Evolutionary conservation across 768 basidiomycete species (phyloP), one percentile per base, ranked within the genome.

Genomic region (Pleurotus cornucopiae): DNA sequence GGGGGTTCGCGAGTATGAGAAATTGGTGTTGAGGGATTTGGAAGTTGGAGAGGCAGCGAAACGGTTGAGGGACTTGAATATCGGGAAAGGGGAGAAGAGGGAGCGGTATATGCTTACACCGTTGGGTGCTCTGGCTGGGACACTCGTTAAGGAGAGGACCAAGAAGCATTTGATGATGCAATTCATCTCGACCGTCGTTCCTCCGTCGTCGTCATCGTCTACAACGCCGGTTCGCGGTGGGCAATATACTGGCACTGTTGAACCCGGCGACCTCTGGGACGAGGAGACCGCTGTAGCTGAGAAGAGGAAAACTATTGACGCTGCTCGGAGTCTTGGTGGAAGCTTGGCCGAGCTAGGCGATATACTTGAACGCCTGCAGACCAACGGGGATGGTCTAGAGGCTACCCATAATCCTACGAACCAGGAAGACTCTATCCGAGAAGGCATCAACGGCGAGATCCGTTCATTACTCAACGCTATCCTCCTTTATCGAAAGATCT

Each of bases 301-400:
- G 59, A 74, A 78, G 66, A 66, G 69, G 52, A 71, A 68, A 30
- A 83, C 84, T 0, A 66, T 89, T 39, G 79, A 80, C 5, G 81
- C 82, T 21, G 85, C 86, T 18, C 76, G 75, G 46, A 81, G 83
- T 54, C 77, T 91, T 5, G 86, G 88, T 2, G 88, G 87, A 1
- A 63, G 67, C 9, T 76, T 82, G 0, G 77, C 76, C 2, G 69
- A 76, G 53, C 71, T 91, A 13, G 86, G 80, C 0, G 72, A 76
- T 60, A 63, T 71, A 5, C 72, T 90, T 26, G 86, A 88, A 66
- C 73, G 78, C 48, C 74, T 83, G 54, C 83, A 83, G 78, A 77
- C 74, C 60, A 67, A 69, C 18, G 67, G 68, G 14, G 61, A 59
- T 13, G 58, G 47, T 13, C 60, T 57, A 4, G 63, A 61, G n/a